Conservation (phyloP, 148 eudicot species). For the Fagopyrum tataricum region DNA sequence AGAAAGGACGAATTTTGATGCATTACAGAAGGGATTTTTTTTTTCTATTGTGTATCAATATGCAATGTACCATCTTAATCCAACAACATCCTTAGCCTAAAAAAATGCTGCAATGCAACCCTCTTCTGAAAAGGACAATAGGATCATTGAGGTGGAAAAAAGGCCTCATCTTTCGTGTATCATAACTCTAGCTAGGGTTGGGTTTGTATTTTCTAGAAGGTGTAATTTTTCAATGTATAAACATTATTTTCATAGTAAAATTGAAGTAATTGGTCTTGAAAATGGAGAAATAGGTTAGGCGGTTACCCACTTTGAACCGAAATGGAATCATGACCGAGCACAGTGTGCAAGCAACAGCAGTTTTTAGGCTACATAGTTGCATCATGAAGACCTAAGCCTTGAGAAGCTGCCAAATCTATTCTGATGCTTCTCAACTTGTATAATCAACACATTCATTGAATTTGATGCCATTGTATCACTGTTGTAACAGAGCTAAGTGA, state of each 20-base stretch:
- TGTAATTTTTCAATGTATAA: too few species aligned
- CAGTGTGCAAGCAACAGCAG: neutral
- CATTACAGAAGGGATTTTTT: neutral
- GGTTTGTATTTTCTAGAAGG: too few species aligned
- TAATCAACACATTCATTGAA: neutral
- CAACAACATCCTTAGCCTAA: neutral
- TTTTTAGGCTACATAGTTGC: neutral
- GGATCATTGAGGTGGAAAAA: neutral
- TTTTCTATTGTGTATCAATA: neutral
- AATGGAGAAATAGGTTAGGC: too few species aligned
- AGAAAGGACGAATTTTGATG: neutral
- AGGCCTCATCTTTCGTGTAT: neutral
- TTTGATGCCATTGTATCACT: neutral
- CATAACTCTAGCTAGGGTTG: neutral
- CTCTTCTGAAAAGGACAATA: neutral
- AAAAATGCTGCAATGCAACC: neutral
- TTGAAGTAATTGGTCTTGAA: neutral
- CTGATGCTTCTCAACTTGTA: neutral
- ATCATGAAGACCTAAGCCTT: neutral
- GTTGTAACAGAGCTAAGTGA: too few species aligned
- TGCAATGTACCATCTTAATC: neutral
- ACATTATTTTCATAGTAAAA: too few species aligned
- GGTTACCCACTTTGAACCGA: too few species aligned
- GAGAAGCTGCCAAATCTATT: neutral
- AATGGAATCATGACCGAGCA: too few species aligned